phyloP scores from a whole-genome alignment of 345 rosid genomes.

The Bruguiera parviflora region DNA sequence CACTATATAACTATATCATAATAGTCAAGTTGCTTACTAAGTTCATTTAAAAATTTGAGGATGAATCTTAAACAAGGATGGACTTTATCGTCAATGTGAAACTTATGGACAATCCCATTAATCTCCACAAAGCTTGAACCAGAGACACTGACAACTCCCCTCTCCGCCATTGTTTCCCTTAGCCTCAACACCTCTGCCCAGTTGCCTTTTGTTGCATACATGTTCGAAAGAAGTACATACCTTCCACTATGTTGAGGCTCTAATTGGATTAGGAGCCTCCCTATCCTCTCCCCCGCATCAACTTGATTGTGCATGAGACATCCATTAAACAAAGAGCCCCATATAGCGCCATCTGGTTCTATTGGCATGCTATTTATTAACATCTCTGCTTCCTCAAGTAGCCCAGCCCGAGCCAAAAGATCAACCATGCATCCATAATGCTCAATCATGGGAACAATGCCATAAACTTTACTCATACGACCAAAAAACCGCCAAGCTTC shows the following conservation, averaged over 20 bases:
- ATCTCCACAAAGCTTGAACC: slow-evolving; percentile 33
- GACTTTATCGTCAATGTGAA: slow-evolving; percentile 21
- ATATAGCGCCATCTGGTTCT: slow-evolving; percentile 31
- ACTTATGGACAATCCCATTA: slow-evolving; percentile 26
- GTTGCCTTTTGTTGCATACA: slow-evolving; percentile 23
- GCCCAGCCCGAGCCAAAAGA: slow-evolving; percentile 34
- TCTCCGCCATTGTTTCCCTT: slow-evolving; percentile 21
- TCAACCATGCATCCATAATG: slow-evolving; percentile 44
- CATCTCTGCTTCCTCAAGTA: slow-evolving; percentile 23
- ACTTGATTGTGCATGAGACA: slow-evolving; percentile 24
- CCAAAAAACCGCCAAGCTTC: slow-evolving; percentile 36
- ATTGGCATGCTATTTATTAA: slow-evolving; percentile 30
- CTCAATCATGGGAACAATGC: slow-evolving; percentile 28
- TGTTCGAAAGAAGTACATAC: slow-evolving; percentile 23
- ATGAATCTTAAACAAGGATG: not conserved
- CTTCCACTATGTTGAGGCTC: slow-evolving; percentile 32
- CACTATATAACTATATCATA: not conserved
- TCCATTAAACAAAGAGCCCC: slow-evolving; percentile 34
- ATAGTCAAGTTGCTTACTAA: slow-evolving; percentile 7
- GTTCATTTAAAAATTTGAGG: not conserved
- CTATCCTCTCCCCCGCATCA: slow-evolving; percentile 17
- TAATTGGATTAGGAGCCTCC: slow-evolving; percentile 27
- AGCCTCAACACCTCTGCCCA: slow-evolving; percentile 26
- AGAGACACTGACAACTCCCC: slow-evolving; percentile 13
- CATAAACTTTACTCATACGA: slow-evolving; percentile 30